Conservation (phyloP, 495 filamentous ascomycete genomes). For the Echria macrotheca region DNA sequence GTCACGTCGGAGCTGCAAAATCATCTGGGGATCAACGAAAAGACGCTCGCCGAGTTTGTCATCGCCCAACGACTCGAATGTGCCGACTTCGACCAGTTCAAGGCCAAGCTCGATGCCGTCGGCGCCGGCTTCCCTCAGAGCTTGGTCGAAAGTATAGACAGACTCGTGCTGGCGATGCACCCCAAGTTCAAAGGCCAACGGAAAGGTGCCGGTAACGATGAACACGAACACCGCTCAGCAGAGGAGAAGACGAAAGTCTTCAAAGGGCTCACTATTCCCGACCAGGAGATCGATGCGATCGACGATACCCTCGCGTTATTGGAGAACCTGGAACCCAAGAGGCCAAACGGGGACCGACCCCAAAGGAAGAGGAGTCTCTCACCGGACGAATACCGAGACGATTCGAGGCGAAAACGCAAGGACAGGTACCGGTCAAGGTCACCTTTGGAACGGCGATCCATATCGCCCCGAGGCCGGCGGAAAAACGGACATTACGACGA, state of each 20-base stretch:
- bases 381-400: slow-evolving; percentile 53
- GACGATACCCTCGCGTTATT: slow-evolving; percentile 92
- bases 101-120: slow-evolving; percentile 59
- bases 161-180: slow-evolving; percentile 83
- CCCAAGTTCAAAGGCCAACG: slow-evolving; percentile 64
- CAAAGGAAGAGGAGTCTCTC: slow-evolving; percentile 68
- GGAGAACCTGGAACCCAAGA: slow-evolving; percentile 75
- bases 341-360: slow-evolving; percentile 34
- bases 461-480: slow-evolving; percentile 44
- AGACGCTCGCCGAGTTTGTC: slow-evolving; percentile 90
- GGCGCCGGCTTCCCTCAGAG: slow-evolving; percentile 87
- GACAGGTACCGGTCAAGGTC: slow-evolving; percentile 50
- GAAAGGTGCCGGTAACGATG: slow-evolving; percentile 34
- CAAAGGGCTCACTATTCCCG: slow-evolving; percentile 82
- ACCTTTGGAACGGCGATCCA: too few species aligned
- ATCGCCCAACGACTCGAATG: slow-evolving; percentile 84
- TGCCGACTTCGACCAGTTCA: slow-evolving; percentile 60
- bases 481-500: slow-evolving; percentile 55
- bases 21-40: slow-evolving; percentile 87
- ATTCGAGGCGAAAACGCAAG: slow-evolving; percentile 40
- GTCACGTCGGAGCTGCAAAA: slow-evolving; percentile 93
- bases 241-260: slow-evolving; percentile 75
- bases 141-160: slow-evolving; percentile 85
- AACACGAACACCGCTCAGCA: slow-evolving; percentile 35
- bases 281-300: slow-evolving; percentile 66